Percentiles rank a stretch among this genome's conserved stretches.
phyloP scores from a whole-genome alignment of 805 yeast species.

The Candida incommunis region DNA sequence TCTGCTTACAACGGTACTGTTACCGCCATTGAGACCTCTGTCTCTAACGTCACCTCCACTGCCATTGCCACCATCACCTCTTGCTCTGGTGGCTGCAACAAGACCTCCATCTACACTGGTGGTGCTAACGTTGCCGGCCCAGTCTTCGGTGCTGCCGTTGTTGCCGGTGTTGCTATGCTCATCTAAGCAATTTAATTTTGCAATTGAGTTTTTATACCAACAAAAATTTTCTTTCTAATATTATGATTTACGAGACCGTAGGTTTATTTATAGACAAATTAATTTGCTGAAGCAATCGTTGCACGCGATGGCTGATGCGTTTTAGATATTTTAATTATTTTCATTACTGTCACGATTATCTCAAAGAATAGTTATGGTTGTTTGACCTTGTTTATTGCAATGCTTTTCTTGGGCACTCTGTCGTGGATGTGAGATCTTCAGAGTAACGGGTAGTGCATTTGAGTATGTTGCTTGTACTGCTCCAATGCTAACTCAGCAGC shows the following conservation, averaged over 20 bases:
- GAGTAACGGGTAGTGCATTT: no score
- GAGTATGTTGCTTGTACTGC: no score
- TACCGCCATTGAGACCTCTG: slow-evolving; percentile 3
- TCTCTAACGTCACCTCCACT: slow-evolving; percentile 4
- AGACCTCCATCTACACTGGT: background rate
- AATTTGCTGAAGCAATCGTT: background rate
- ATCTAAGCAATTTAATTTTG: background rate
- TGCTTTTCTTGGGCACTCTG: no score
- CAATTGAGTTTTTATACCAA: no score
- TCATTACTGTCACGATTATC: no score
- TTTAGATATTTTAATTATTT: background rate
- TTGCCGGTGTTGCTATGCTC: slow-evolving; percentile 1
- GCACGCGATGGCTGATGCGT: background rate
- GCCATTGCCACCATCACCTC: slow-evolving; percentile 7
- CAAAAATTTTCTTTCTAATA: background rate
- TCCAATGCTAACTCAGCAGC: no score
- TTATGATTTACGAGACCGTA: background rate
- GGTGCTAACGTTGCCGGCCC: background rate
- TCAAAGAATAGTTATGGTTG: no score
- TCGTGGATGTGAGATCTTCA: no score
- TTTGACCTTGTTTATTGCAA: no score
- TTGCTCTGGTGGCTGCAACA: slow-evolving; percentile 4
- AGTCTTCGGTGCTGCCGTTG: slow-evolving; percentile 1
- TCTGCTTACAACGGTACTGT: slow-evolving; percentile 3
- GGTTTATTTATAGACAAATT: slow-evolving; percentile 1